Evolutionary conservation across 2,329 filamentous ascomycete genomes (phyloP).

Genomic region (Fusarium beomiforme): DNA sequence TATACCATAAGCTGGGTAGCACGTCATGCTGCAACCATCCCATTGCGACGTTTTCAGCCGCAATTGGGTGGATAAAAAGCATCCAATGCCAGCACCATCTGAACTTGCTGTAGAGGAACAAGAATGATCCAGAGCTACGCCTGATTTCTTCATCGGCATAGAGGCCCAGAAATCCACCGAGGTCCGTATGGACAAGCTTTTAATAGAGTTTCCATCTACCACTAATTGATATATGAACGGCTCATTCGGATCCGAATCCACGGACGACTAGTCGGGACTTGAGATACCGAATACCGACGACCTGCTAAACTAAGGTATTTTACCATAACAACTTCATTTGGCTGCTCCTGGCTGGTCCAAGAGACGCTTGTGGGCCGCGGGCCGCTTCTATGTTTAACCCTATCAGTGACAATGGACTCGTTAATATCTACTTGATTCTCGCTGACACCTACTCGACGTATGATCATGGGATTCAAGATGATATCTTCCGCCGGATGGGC

Average conservation of each 20-base stretch:
- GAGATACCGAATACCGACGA: not conserved
- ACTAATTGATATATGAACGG: too few relatives aligned
- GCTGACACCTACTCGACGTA: not conserved
- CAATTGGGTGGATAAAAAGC: constrained; percentile 10
- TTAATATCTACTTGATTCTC: not conserved
- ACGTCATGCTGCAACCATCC: not conserved
- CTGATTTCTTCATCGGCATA: not conserved
- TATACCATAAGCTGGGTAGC: not conserved
- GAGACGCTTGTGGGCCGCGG: constrained; percentile 18
- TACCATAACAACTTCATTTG: constrained; percentile 4
- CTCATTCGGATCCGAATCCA: constrained; percentile 24
- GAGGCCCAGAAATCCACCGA: not conserved
- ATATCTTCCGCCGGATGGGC: not conserved
- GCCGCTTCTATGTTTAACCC: constrained; percentile 8
- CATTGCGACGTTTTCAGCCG: not conserved
- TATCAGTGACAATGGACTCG: not conserved
- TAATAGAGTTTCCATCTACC: not conserved
- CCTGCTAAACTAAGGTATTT: not conserved
- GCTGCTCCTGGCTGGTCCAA: constrained; percentile 31
- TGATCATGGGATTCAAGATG: not conserved
- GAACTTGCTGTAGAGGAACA: not conserved
- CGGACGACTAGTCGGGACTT: constrained; percentile 6
- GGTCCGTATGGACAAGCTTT: not conserved
- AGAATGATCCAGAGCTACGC: not conserved
- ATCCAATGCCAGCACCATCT: constrained; percentile 1